Conservation (phyloP, 352 stramenopile genomes). For the Phytophthora palmivora region DNA sequence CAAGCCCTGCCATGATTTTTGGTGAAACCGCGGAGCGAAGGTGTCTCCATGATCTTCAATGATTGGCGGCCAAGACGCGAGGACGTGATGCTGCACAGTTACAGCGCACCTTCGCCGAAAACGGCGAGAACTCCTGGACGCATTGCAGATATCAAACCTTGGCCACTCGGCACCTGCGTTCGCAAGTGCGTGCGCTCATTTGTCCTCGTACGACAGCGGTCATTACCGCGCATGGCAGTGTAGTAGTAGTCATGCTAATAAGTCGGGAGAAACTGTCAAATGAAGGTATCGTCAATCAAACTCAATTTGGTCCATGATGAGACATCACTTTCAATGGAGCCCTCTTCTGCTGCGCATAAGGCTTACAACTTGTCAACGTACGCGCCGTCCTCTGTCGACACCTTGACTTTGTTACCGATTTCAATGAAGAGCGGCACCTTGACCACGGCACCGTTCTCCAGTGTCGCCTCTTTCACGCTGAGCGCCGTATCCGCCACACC, state of each 20-base stretch:
- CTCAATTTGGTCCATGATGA: conserved; percentile 8
- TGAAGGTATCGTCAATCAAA: conserved; percentile 23
- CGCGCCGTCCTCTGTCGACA: conserved; percentile 75
- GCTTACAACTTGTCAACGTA: conserved; percentile 82
- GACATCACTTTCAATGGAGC: conserved; percentile 4
- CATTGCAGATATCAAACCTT: conserved; percentile 4
- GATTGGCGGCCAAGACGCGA: conserved; percentile 24
- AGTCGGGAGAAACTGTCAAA: conserved; percentile 14
- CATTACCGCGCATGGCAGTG: no score
- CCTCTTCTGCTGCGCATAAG: conserved; percentile 13
- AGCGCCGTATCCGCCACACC: conserved; percentile 76
- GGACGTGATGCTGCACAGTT: conserved; percentile 20
- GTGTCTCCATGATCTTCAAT: conserved; percentile 21
- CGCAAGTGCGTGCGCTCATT: conserved; percentile 7
- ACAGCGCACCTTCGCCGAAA: conserved; percentile 8
- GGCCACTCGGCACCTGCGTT: background rate
- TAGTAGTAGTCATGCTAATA: background rate
- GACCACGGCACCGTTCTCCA: conserved; percentile 80
- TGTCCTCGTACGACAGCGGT: background rate
- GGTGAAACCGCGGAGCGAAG: conserved; percentile 19
- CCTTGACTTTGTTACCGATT: conserved; percentile 74
- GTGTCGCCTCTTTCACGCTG: conserved; percentile 84
- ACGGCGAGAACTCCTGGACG: background rate
- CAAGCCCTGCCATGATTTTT: conserved; percentile 27
- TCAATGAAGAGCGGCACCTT: conserved; percentile 89